Conservation (phyloP, 179 eudicot species). For the Heliamphora pulchella region DNA sequence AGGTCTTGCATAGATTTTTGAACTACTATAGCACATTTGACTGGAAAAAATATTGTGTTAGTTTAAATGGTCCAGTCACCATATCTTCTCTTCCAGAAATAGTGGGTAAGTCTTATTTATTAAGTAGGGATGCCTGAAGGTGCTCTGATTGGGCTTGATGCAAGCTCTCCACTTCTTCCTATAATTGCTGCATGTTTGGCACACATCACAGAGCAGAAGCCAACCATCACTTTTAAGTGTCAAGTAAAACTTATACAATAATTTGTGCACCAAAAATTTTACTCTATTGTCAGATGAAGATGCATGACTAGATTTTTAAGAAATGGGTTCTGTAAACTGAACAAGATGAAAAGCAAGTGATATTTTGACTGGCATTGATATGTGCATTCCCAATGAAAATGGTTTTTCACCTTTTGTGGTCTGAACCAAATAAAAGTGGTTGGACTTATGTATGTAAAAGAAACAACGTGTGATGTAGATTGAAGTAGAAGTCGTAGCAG, state of each 20-base stretch:
- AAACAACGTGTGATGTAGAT: not conserved
- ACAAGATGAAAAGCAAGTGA: not conserved
- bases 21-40: conserved; percentile 48
- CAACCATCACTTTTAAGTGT: not conserved
- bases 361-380: not conserved
- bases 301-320: not conserved
- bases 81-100: conserved; percentile 41
- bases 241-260: not conserved
- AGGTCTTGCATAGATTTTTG: conserved; percentile 52
- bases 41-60: conserved; percentile 41
- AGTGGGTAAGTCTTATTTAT: conserved; percentile 26
- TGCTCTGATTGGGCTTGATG: not conserved
- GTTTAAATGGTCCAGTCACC: conserved; percentile 38
- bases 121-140: not conserved
- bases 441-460: not conserved
- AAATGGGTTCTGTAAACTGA: not conserved
- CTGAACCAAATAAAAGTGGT: not conserved
- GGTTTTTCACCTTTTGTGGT: not conserved
- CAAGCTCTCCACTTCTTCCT: not conserved
- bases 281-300: not conserved
- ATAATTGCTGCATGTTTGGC: not conserved
- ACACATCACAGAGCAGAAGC: not conserved
- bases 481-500: not conserved
- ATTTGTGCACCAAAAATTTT: not conserved
- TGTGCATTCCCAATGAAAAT: not conserved